phyloP scores from a whole-genome alignment of 2,329 filamentous ascomycete species.

The Botryotinia globosa region DNA sequence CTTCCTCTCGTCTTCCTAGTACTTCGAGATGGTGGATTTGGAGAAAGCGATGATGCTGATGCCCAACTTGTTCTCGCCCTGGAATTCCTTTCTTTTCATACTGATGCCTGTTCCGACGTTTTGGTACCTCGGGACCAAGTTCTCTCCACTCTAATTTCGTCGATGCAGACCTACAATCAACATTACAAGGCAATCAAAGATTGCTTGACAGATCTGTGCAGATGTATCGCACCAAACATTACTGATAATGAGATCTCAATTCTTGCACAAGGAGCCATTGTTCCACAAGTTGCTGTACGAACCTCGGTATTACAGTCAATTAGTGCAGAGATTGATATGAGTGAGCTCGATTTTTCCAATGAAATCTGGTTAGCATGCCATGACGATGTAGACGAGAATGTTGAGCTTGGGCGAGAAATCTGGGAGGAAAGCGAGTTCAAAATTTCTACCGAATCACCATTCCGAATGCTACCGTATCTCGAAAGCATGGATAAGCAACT shows the following conservation, averaged over 20 bases:
- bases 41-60: conserved; percentile 75
- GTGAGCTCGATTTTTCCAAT: conserved; percentile 78
- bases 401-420: conserved; percentile 77
- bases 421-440: conserved; percentile 92
- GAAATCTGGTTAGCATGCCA: conserved; percentile 94
- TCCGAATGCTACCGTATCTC: conserved; percentile 72
- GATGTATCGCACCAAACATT: conserved; percentile 82
- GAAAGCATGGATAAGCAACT: conserved; percentile 78
- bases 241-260: conserved; percentile 67
- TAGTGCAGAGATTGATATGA: conserved; percentile 87
- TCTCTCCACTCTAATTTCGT: conserved; percentile 66
- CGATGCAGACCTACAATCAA: conserved; percentile 86
- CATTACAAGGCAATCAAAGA: conserved; percentile 96
- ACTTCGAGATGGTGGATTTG: conserved; percentile 75
- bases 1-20: conserved; percentile 79
- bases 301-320: conserved; percentile 86
- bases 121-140: conserved; percentile 75
- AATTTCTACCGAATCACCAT: conserved; percentile 61
- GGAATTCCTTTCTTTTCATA: conserved; percentile 87
- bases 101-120: conserved; percentile 70
- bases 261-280: conserved; percentile 75
- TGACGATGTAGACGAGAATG: conserved; percentile 85
- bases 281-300: conserved; percentile 75
- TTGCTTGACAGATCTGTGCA: conserved; percentile 80
- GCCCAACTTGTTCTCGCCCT: conserved; percentile 86